phyloP scores from a whole-genome alignment of 2,329 filamentous ascomycete genomes.

The Colletotrichum magnum region DNA sequence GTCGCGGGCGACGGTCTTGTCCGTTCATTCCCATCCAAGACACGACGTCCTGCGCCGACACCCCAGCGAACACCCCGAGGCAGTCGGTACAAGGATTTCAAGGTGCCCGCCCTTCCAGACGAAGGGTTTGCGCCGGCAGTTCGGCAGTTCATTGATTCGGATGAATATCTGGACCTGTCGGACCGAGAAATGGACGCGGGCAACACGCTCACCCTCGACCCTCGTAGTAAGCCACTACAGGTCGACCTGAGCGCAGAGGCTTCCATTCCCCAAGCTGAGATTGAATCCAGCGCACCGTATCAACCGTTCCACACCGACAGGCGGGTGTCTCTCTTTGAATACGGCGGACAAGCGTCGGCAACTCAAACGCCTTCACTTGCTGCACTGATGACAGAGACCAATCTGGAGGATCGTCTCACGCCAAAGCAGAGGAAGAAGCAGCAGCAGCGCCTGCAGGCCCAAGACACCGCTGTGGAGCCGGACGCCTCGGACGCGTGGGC shows the following conservation, averaged over 20 bases:
- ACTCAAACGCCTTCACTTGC: slow-evolving; percentile 53
- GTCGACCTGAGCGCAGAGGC: slow-evolving; percentile 67
- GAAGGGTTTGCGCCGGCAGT: slow-evolving; percentile 70
- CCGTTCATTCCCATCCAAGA: slow-evolving; percentile 74
- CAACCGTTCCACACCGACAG: slow-evolving; percentile 96
- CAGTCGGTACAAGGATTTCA: slow-evolving; percentile 76
- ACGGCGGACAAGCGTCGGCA: slow-evolving; percentile 53
- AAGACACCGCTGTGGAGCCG: slow-evolving; percentile 39
- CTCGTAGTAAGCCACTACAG: slow-evolving; percentile 54
- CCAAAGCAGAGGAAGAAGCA: slow-evolving; percentile 57
- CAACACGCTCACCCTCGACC: slow-evolving; percentile 67
- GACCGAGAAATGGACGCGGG: slow-evolving; percentile 68
- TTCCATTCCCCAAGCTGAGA: slow-evolving; percentile 83
- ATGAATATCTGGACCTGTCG: slow-evolving; percentile 68
- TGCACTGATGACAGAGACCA: slow-evolving; percentile 56
- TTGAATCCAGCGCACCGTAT: slow-evolving; percentile 95
- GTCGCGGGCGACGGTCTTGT: slow-evolving; percentile 77
- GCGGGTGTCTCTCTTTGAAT: slow-evolving; percentile 83
- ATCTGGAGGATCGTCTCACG: slow-evolving; percentile 55
- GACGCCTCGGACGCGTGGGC: slow-evolving; percentile 60
- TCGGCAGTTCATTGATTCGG: slow-evolving; percentile 68
- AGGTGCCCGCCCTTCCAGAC: slow-evolving; percentile 74
- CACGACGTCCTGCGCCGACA: slow-evolving; percentile 67
- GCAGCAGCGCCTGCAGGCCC: slow-evolving; percentile 46
- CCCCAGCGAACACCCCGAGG: slow-evolving; percentile 67